phyloP scores from a whole-genome alignment of 306 rosid species.

The Ormosia emarginata region DNA sequence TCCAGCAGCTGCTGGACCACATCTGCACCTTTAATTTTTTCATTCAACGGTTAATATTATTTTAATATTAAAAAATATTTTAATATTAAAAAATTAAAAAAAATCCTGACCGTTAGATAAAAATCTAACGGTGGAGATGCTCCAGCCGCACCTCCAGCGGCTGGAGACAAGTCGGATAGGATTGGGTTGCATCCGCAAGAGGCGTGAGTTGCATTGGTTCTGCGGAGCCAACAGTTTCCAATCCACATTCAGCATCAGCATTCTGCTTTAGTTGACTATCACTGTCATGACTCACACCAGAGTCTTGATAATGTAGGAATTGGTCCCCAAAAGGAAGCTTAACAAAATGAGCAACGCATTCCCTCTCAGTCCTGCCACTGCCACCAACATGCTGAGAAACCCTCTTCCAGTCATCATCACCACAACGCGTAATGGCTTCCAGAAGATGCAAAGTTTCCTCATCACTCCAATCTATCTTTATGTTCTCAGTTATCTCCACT shows the following conservation, averaged over 20 bases:
- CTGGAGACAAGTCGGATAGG: too few species aligned
- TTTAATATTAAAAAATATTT: too few species aligned
- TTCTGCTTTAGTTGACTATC: slow-evolving; percentile 23
- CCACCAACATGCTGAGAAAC: slow-evolving; percentile 83
- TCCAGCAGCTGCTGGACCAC: too few species aligned
- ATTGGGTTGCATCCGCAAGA: slow-evolving; percentile 93
- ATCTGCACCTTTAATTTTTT: too few species aligned
- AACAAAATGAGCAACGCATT: slow-evolving; percentile 73
- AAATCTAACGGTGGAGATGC: too few species aligned
- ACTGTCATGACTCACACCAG: slow-evolving; percentile 7
- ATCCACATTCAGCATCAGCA: slow-evolving; percentile 37
- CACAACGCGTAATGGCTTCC: slow-evolving; percentile 71
- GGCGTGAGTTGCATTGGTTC: slow-evolving; percentile 73
- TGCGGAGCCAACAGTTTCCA: slow-evolving; percentile 30
- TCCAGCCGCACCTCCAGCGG: too few species aligned
- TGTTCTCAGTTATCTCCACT: slow-evolving; percentile 82
- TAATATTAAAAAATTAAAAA: too few species aligned
- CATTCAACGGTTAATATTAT: too few species aligned
- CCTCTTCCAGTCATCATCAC: slow-evolving; percentile 83
- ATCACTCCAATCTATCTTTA: slow-evolving; percentile 69
- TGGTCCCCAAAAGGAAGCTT: slow-evolving; percentile 86
- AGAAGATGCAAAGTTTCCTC: slow-evolving; percentile 79
- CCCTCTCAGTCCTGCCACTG: slow-evolving; percentile 71
- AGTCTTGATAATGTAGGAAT: slow-evolving; percentile 38
- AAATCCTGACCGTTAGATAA: too few species aligned